Conservation (phyloP, 805 yeast genomes). For the Candida jianshihensis region DNA sequence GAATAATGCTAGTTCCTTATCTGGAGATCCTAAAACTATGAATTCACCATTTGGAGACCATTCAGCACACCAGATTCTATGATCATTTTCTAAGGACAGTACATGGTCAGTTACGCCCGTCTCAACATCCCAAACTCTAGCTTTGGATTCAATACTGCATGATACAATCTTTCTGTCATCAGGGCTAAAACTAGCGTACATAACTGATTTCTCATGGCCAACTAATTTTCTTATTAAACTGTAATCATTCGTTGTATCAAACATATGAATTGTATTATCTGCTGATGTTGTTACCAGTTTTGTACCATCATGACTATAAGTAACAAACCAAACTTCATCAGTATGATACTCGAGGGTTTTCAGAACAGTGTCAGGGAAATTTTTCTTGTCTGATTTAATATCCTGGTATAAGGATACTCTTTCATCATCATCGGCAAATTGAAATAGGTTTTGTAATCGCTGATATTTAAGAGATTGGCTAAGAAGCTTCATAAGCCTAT, state of each 20-base stretch:
- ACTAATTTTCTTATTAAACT: slow-evolving; percentile 29
- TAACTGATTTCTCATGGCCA: slow-evolving; percentile 47
- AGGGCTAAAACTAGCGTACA: slow-evolving; percentile 71
- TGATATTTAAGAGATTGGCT: slow-evolving; percentile 47
- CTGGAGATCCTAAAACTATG: slow-evolving; percentile 74
- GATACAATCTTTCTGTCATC: slow-evolving; percentile 61
- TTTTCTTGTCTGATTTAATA: slow-evolving; percentile 22
- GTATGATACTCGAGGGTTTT: slow-evolving; percentile 45
- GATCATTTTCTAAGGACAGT: slow-evolving; percentile 16
- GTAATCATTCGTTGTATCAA: slow-evolving; percentile 50
- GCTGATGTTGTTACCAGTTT: slow-evolving; percentile 72
- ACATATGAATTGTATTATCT: slow-evolving; percentile 57
- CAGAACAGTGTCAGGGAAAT: slow-evolving; percentile 43
- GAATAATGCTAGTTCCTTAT: slow-evolving; percentile 50
- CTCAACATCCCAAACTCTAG: slow-evolving; percentile 60
- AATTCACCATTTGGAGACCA: slow-evolving; percentile 54
- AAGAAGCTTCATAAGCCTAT: slow-evolving; percentile 42
- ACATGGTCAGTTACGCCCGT: slow-evolving; percentile 26
- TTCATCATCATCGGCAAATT: slow-evolving; percentile 23
- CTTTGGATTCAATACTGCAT: slow-evolving; percentile 64
- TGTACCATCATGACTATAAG: slow-evolving; percentile 72
- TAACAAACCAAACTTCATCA: slow-evolving; percentile 80
- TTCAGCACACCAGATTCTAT: slow-evolving; percentile 52
- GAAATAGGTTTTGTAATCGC: slow-evolving; percentile 27
- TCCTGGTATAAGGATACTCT: slow-evolving; percentile 30